Percentiles rank a stretch among this genome's conserved stretches.
These are phyloP conservation scores for Aspergillus pseudoglaucus DNA, from an alignment of 2,329 filamentous ascomycete genomes.

Conservation along the genomic window DNA sequence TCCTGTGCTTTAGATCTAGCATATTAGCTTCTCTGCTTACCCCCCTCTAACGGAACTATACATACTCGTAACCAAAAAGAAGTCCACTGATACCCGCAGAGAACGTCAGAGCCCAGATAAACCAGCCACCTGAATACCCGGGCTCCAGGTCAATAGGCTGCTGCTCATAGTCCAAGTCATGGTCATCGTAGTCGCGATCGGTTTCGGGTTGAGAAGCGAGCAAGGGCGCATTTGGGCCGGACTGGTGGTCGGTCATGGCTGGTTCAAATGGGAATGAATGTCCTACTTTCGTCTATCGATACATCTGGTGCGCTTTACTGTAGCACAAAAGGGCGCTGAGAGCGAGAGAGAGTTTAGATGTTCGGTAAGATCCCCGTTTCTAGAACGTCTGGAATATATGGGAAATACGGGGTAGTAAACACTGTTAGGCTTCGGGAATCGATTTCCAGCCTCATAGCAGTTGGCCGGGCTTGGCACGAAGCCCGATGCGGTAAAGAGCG, in stretches of 20 bases:
- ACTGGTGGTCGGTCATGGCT: constrained; percentile 2
- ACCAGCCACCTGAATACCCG: constrained; percentile 29
- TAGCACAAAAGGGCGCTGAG: too few species aligned
- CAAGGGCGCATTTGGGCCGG: constrained; percentile 24
- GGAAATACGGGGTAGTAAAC: too few species aligned
- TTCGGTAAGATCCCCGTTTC: too few species aligned
- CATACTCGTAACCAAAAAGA: constrained; percentile 57
- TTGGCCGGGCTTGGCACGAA: too few species aligned
- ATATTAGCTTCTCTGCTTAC: constrained; percentile 8
- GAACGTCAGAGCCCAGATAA: constrained; percentile 52
- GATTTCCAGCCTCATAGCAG: too few species aligned
- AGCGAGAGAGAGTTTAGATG: too few species aligned
- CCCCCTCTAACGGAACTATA: neutral
- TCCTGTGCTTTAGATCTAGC: constrained; percentile 43
- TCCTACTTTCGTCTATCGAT: neutral
- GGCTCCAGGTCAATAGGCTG: constrained; percentile 8
- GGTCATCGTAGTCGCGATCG: constrained; percentile 2
- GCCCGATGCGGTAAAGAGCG: too few species aligned
- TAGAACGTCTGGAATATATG: too few species aligned
- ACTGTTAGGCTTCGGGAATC: too few species aligned
- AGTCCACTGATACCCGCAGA: constrained; percentile 54
- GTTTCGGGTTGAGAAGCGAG: constrained; percentile 15
- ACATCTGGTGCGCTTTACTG: too few species aligned
- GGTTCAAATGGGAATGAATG: too few species aligned
- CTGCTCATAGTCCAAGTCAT: constrained; percentile 6